Conservation (phyloP, 257 asterid species). For the Petrea volubilis region DNA sequence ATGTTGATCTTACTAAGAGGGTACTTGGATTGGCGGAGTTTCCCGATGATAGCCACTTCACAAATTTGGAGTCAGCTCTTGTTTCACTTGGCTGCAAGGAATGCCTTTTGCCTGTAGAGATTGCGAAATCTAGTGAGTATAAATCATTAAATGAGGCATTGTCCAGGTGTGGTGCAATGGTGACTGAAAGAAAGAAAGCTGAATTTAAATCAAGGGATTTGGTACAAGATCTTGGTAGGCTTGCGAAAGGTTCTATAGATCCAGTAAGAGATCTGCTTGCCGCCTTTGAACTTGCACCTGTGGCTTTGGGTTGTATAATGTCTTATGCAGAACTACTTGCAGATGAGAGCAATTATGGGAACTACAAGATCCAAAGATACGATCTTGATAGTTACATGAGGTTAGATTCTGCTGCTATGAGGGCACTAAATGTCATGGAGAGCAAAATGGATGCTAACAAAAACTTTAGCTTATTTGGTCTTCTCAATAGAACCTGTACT, state of each 20-base stretch:
- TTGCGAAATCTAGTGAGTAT: slow-evolving; percentile 64
- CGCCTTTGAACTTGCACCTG: slow-evolving; percentile 79
- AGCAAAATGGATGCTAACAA: slow-evolving; percentile 96
- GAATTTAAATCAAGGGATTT: slow-evolving; percentile 91
- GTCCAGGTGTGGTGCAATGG: slow-evolving; percentile 88
- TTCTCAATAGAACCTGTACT: slow-evolving; percentile 91
- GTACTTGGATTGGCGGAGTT: slow-evolving; percentile 88
- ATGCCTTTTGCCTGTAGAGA: slow-evolving; percentile 76
- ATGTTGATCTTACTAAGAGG: slow-evolving; percentile 76
- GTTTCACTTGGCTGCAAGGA: slow-evolving; percentile 98
- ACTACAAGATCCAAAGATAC: slow-evolving; percentile 60
- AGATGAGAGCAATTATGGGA: slow-evolving; percentile 91
- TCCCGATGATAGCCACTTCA: slow-evolving; percentile 91
- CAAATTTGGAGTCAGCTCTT: slow-evolving; percentile 87
- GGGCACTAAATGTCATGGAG: slow-evolving; percentile 98
- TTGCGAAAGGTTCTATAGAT: slow-evolving; percentile 84
- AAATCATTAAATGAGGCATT: slow-evolving; percentile 72
- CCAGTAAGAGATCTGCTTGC: slow-evolving; percentile 77
- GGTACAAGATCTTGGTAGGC: slow-evolving; percentile 87
- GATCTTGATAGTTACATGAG: slow-evolving; percentile 91
- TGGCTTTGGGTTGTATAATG: slow-evolving; percentile 75
- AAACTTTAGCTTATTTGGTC: slow-evolving; percentile 93
- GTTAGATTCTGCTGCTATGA: slow-evolving; percentile 97
- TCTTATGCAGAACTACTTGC: slow-evolving; percentile 83
- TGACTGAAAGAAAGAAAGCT: slow-evolving; percentile 77